Evolutionary conservation across 176 grass and related monocot species (phyloP).

Genomic region (Lolium perenne): DNA sequence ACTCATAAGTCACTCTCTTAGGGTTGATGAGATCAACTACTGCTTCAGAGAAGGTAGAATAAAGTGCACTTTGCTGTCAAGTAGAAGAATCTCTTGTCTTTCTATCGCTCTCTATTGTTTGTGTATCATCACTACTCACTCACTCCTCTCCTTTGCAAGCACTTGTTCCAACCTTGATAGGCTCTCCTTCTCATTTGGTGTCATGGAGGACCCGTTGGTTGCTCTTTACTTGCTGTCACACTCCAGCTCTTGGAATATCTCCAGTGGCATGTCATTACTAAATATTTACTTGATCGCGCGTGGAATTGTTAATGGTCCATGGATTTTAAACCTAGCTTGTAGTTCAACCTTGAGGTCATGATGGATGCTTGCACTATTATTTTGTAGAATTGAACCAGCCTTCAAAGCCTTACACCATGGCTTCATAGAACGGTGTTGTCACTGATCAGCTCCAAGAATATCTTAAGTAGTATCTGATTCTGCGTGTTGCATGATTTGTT

Average conservation of each 20-base stretch:
- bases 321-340: not conserved
- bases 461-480: not conserved
- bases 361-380: constrained; percentile 19
- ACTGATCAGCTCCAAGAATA: not conserved
- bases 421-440: not conserved
- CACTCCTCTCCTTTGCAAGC: constrained; percentile 40
- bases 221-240: constrained; percentile 49
- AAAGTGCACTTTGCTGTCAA: constrained; percentile 35
- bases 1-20: constrained; percentile 19
- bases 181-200: constrained; percentile 37
- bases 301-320: constrained; percentile 9
- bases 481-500: not conserved
- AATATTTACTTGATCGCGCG: constrained; percentile 7
- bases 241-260: constrained; percentile 47
- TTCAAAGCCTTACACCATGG: constrained; percentile 12
- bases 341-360: constrained; percentile 19
- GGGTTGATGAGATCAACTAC: constrained; percentile 32
- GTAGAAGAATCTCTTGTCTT: constrained; percentile 32
- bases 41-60: constrained; percentile 19
- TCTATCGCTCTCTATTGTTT: constrained; percentile 21
- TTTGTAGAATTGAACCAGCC: not conserved
- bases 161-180: constrained; percentile 44
- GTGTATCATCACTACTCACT: not conserved
- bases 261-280: not conserved
- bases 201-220: constrained; percentile 30